Evolutionary conservation across 768 basidiomycete genomes (phyloP), one percentile per base, ranked within the genome.

Genomic region (Trametes cingulata): DNA sequence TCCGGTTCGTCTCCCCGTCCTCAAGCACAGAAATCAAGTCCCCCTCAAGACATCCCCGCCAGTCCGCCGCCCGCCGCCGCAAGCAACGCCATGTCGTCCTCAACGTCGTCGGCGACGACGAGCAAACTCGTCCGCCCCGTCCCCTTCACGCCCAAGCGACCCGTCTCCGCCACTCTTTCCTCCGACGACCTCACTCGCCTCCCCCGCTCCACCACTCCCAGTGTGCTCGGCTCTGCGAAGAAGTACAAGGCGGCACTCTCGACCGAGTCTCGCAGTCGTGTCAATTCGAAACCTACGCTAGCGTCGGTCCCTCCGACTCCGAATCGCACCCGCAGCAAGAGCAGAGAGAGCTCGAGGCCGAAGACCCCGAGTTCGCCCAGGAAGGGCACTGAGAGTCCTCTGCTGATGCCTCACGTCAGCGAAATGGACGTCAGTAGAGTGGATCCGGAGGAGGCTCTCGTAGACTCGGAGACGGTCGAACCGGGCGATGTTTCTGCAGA

Each of bases 371-470:
- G 62, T 10, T 74, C 74, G 6, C 74, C 75, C 17, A 63, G 71
- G 25, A 69, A 70, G 48, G 78, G 76, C 13, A 76, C 81, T 6
- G 77, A 81, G 35, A 86, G 81, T 63, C 83, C 84, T 0, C 74
- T 68, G 1, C 67, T 81, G 20, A 75, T 76, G 70, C 78, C 77
- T 43, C 72, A 74, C 19, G 72, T 78, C 0, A 87, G 86, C 65
- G 85, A 88, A 67, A 90, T 88, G 87, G 90, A 90, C 60, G 83
- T 89, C 20, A 88, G 82, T 70, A 81, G 83, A 53, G 80, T 90
- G 40, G 88, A 92, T 69, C 82, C 80, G 6, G 91, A 93, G 70
- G 86, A 88, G 10, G 88, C 82, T 0, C 76, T 93, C 10, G 85
- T 93, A 7, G 91, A 93, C 71, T 88, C 76, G 62, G 80, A 88